These are phyloP conservation scores for Alnus rubra DNA, from an alignment of 306 rosid species.

Conservation along the genomic window DNA sequence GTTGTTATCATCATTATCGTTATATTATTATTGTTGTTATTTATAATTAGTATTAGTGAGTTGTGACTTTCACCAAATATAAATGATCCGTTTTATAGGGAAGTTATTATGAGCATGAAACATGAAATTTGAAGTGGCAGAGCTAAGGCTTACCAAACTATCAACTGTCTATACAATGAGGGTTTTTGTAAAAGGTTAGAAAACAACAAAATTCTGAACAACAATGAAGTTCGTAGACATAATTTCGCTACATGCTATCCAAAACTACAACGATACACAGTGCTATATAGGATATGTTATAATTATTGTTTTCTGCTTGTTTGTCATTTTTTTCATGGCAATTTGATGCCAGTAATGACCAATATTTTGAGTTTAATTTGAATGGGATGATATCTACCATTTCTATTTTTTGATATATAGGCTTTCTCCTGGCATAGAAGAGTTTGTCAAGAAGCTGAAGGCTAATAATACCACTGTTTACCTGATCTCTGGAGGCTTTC, in stretches of 20 bases:
- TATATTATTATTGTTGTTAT: neutral
- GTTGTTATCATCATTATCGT: neutral
- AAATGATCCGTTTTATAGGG: neutral
- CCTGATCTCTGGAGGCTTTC: conserved; percentile 94
- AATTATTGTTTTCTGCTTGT: neutral
- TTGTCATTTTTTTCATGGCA: neutral
- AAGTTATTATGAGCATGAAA: neutral
- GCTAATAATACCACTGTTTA: conserved; percentile 55
- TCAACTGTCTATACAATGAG: neutral
- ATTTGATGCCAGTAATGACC: neutral
- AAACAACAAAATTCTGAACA: neutral
- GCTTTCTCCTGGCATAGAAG: conserved; percentile 87
- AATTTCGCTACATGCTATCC: neutral
- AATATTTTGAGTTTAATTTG: neutral
- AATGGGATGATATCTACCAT: neutral
- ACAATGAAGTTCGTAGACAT: neutral
- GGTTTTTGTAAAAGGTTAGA: neutral
- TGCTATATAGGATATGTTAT: neutral
- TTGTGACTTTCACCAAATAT: neutral
- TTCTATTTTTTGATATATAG: conserved; percentile 43
- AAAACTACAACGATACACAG: neutral
- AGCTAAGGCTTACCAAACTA: neutral
- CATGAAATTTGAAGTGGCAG: neutral
- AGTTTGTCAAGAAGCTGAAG: conserved; percentile 70
- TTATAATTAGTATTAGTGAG: neutral